Conservation (phyloP, 2,329 filamentous ascomycete species). For the Diaporthe nobilis region DNA sequence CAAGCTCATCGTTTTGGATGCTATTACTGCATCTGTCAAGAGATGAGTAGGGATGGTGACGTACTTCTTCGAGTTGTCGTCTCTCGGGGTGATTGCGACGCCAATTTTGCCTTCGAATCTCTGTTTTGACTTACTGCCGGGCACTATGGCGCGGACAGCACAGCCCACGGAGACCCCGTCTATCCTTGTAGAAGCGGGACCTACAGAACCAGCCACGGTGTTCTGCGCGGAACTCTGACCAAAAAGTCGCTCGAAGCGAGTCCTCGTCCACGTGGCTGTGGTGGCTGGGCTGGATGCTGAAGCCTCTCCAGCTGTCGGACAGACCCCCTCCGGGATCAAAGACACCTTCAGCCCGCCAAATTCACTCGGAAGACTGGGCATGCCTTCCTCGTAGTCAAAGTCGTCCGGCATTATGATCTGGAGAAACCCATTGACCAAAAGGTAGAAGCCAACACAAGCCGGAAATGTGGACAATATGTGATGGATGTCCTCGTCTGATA, state of each 20-base stretch:
- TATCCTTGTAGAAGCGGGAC: too few relatives aligned
- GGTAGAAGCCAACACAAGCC: background rate
- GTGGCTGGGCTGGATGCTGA: background rate
- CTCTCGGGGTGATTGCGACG: background rate
- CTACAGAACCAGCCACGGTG: background rate
- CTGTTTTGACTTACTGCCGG: background rate
- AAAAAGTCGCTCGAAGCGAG: background rate
- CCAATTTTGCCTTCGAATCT: background rate
- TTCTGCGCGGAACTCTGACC: background rate
- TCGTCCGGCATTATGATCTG: background rate
- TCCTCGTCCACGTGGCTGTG: background rate
- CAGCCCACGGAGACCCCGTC: too few relatives aligned
- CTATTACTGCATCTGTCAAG: background rate
- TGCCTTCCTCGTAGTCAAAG: background rate
- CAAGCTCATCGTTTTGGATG: background rate
- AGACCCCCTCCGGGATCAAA: background rate
- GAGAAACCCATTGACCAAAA: background rate
- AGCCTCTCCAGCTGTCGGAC: conserved; percentile 5
- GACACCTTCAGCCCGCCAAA: background rate
- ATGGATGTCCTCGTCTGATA: background rate
- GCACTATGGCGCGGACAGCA: background rate
- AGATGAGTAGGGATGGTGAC: background rate
- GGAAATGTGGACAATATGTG: background rate
- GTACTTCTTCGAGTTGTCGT: background rate
- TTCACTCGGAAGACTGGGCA: background rate